A percentile compares a stretch with the other conserved stretches of the same genome.
These are phyloP conservation scores for Boletus vinaceobasis DNA, from an alignment of 768 basidiomycete genomes.

Conservation along the genomic window DNA sequence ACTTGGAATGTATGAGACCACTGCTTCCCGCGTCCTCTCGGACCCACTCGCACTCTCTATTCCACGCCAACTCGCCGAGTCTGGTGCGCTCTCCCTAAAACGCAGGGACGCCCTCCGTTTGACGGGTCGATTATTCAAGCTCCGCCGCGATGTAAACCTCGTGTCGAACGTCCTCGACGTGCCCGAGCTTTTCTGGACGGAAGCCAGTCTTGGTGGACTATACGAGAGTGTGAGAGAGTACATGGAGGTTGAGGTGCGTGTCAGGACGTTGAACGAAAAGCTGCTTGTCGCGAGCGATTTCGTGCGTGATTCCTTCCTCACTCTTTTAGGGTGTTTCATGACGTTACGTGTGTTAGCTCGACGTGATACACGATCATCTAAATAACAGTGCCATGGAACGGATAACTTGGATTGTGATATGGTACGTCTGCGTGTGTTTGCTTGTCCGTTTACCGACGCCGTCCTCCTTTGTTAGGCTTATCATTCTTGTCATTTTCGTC, in stretches of 20 bases:
- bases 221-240: constrained; percentile 95
- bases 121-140: constrained; percentile 81
- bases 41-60: constrained; percentile 75
- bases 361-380: constrained; percentile 90
- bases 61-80: constrained; percentile 75
- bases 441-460: constrained; percentile 35
- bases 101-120: constrained; percentile 83
- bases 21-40: constrained; percentile 73
- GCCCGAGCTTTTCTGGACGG: constrained; percentile 93
- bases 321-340: neutral
- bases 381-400: constrained; percentile 88
- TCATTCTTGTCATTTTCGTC: constrained; percentile 85
- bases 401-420: constrained; percentile 80
- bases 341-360: constrained; percentile 49
- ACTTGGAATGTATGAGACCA: constrained; percentile 81
- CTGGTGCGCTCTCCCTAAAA: constrained; percentile 71
- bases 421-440: constrained; percentile 44
- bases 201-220: constrained; percentile 82
- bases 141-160: constrained; percentile 85
- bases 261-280: constrained; percentile 85
- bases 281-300: constrained; percentile 85
- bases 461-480: constrained; percentile 56
- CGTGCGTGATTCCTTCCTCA: constrained; percentile 43
- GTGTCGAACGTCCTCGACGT: constrained; percentile 92
- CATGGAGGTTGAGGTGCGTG: constrained; percentile 84